A percentile compares a stretch with the other conserved stretches of the same genome.
Evolutionary conservation across 768 basidiomycete species (phyloP).

Genomic region (Termitomyces sp.): DNA sequence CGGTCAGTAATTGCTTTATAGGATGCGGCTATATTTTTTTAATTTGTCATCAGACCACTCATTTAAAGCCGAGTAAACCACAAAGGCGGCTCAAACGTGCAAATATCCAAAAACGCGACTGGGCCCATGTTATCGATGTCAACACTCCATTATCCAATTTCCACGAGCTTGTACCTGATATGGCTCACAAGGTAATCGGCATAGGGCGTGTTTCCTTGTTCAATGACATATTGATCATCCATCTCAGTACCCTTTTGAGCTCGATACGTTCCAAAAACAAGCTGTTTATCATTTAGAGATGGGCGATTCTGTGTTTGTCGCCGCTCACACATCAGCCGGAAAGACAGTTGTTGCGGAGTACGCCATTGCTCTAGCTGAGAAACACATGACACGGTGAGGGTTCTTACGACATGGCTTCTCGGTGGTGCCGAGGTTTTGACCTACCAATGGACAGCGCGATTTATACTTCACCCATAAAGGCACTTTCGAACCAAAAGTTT

Average conservation of each 20-base stretch:
- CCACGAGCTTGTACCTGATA: conserved; percentile 88
- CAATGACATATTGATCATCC: background rate
- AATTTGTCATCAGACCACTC: conserved; percentile 41
- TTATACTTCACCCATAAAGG: conserved; percentile 98
- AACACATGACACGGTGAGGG: conserved; percentile 95
- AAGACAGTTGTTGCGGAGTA: conserved; percentile 99
- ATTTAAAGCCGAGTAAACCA: conserved; percentile 51
- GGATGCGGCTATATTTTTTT: background rate
- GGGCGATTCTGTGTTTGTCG: conserved; percentile 99
- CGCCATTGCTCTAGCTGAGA: conserved; percentile 93
- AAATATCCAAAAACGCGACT: conserved; percentile 78
- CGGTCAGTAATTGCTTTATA: conserved; percentile 27
- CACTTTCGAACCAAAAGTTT: conserved; percentile 98
- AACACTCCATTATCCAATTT: conserved; percentile 89
- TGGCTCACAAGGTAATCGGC: conserved; percentile 79
- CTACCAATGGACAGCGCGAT: conserved; percentile 65
- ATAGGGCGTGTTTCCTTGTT: background rate
- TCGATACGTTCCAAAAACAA: conserved; percentile 98
- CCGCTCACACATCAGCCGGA: conserved; percentile 98
- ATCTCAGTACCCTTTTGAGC: conserved; percentile 91
- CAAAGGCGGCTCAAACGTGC: conserved; percentile 38
- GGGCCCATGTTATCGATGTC: conserved; percentile 97
- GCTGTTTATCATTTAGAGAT: conserved; percentile 97
- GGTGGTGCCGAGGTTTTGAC: conserved; percentile 3
- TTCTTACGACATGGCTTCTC: conserved; percentile 6